Base-by-base conservation (phyloP, 345 rosid species). In the Lagerstroemia speciosa region DNA sequence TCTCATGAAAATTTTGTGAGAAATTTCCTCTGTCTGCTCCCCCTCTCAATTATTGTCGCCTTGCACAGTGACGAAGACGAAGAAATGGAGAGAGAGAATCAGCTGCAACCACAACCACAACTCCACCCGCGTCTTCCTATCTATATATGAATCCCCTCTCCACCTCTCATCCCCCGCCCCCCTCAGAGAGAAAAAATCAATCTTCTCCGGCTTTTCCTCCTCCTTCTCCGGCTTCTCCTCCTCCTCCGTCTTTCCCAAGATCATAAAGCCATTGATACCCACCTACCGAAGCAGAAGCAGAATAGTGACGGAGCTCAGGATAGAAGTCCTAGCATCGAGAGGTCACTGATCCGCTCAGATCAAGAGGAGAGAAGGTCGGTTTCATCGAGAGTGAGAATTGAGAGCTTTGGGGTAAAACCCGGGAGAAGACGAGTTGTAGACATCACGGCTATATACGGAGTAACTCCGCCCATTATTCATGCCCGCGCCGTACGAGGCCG, bases 371-470 rank as follows among this genome's bases (percentile, higher is more conserved):
- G 29, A 24, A 52, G 58, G 58, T 52, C 29, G 58, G 58, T n/a
- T 24, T 52, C 29, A 29, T 8, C 24, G 29, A 63, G 43, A 63
- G 5, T 19, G 22, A 53, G 52, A 38, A 31, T 74, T 17, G 62
- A 55, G 15, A 61, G 46, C 64, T 41, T 26, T 36, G 67, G 79
- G 83, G 75, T 72, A 69, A 70, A 43, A 71, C 82, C 77, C 72
- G 40, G 87, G 79, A 0, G 62, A 38, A 63, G 83, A 70, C 71
- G 78, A 72, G 81, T 84, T 85, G 92, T 65, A 78, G 92, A 80
- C 88, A 95, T 88, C 98, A 95, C 99, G 99, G 99, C 97, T 89
- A 85, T 88, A 87, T 83, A 79, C 89, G 76, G 90, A 81, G 83
- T 64, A 78, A 43, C 64, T 32, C 89, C 84, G 78, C 77, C 81